Conservation (phyloP, 306 rosid species). For the Castanea sativa region DNA sequence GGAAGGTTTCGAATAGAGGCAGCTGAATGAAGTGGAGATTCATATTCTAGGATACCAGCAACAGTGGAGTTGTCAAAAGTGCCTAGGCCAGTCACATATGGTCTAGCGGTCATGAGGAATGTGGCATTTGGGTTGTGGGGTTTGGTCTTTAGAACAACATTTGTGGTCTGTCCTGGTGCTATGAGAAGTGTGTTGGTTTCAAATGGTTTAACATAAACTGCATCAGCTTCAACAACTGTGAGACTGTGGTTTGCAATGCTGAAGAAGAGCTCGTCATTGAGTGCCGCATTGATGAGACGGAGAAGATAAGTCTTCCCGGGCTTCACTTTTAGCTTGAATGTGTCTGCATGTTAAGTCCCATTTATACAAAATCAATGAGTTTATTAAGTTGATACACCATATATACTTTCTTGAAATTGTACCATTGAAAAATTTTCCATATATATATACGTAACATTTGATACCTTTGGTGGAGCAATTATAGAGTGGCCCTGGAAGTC, state of each 20-base stretch:
- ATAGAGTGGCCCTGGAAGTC: conserved; percentile 7
- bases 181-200: neutral
- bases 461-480: conserved; percentile 3
- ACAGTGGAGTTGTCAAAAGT: conserved; percentile 5
- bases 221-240: conserved; percentile 8
- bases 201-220: conserved; percentile 6
- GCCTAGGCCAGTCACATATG: neutral
- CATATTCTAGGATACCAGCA: neutral
- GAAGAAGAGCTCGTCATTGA: conserved; percentile 5
- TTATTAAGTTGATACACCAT: neutral
- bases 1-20: neutral
- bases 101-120: conserved; percentile 9
- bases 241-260: conserved; percentile 8
- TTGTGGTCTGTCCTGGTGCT: conserved; percentile 8
- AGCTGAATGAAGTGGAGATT: neutral
- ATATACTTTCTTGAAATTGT: neutral
- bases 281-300: neutral
- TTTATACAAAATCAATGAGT: neutral
- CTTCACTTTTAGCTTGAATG: conserved; percentile 9
- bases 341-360: neutral
- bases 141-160: conserved; percentile 7
- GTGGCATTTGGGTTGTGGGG: conserved; percentile 4
- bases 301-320: conserved; percentile 7
- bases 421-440: neutral
- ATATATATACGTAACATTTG: neutral